Percentiles rank a stretch among this genome's conserved stretches.
Conservation (phyloP, 768 basidiomycete species). For the Basidioascus undulatus region DNA sequence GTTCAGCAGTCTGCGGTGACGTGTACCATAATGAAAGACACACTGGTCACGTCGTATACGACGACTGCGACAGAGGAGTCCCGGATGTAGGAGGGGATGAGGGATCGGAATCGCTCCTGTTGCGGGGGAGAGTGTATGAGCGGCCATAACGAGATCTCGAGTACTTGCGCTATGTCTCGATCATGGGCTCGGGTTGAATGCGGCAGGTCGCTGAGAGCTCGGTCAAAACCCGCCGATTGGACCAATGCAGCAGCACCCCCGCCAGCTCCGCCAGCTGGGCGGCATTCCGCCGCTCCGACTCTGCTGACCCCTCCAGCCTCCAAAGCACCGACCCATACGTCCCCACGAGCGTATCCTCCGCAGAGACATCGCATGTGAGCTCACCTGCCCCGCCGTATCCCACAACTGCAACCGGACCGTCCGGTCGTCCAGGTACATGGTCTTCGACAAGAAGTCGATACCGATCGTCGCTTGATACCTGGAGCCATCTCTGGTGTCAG, state of each 20-base stretch:
- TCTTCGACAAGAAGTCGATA: slow-evolving; percentile 97
- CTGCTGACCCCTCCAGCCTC: too few species aligned
- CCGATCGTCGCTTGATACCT: slow-evolving; percentile 62
- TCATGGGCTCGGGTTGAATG: too few species aligned
- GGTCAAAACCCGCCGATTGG: too few species aligned
- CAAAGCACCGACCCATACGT: too few species aligned
- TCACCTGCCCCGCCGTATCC: slow-evolving; percentile 91
- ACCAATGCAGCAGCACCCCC: too few species aligned
- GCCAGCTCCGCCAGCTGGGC: too few species aligned
- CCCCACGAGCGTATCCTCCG: too few species aligned
- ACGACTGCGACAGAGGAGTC: slow-evolving; percentile 98
- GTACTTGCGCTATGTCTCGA: background rate
- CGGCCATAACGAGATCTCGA: background rate
- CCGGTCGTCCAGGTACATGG: slow-evolving; percentile 96
- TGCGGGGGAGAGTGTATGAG: background rate
- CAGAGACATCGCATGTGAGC: too few species aligned
- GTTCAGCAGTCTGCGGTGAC: slow-evolving; percentile 1
- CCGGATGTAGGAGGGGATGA: slow-evolving; percentile 96
- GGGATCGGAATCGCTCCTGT: slow-evolving; percentile 84
- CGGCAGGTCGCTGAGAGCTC: too few species aligned
- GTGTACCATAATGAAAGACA: slow-evolving; percentile 17
- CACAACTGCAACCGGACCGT: slow-evolving; percentile 92
- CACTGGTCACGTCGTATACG: slow-evolving; percentile 92
- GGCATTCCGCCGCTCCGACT: too few species aligned
- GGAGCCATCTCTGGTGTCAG: background rate